phyloP scores from a whole-genome alignment of 2,329 filamentous ascomycete genomes.

The Coleophoma eucalyptorum region DNA sequence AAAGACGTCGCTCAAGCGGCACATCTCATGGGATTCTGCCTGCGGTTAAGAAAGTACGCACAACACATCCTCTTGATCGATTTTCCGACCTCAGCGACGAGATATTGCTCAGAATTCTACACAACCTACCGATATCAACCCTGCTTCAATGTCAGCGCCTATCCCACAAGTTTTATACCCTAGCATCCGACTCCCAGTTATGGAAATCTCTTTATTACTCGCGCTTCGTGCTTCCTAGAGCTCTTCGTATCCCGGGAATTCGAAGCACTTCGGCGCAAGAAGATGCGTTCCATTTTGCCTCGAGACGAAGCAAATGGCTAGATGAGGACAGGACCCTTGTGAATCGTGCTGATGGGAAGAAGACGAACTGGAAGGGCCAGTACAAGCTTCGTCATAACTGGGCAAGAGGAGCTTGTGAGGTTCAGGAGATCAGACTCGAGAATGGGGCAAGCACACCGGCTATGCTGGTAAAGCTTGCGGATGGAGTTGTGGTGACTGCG shows the following conservation, averaged over 20 bases:
- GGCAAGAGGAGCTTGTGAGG: constrained; percentile 75
- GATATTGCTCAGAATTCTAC: constrained; percentile 78
- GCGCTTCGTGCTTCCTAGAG: constrained; percentile 80
- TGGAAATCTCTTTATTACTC: constrained; percentile 90
- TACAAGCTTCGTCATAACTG: constrained; percentile 91
- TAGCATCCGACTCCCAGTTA: constrained; percentile 78
- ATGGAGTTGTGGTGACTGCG: constrained; percentile 74
- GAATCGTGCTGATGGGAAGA: constrained; percentile 19
- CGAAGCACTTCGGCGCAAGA: constrained; percentile 30
- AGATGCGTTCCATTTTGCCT: constrained; percentile 23
- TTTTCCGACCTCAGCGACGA: constrained; percentile 81
- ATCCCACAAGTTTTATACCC: constrained; percentile 69
- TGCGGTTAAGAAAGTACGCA: constrained; percentile 14
- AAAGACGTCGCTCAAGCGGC: constrained; percentile 1
- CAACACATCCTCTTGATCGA: constrained; percentile 43
- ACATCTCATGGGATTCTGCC: constrained; percentile 2
- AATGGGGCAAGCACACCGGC: constrained; percentile 42
- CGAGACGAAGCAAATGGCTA: constrained; percentile 49
- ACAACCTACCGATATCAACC: constrained; percentile 65
- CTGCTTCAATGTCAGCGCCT: constrained; percentile 61
- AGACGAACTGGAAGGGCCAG: constrained; percentile 79
- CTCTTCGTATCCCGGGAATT: constrained; percentile 69
- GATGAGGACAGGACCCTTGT: constrained; percentile 26
- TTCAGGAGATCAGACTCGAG: constrained; percentile 62
- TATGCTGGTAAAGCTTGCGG: constrained; percentile 72